Conservation (phyloP, 2,329 filamentous ascomycete species). For the Aspergillus quadricinctus region DNA sequence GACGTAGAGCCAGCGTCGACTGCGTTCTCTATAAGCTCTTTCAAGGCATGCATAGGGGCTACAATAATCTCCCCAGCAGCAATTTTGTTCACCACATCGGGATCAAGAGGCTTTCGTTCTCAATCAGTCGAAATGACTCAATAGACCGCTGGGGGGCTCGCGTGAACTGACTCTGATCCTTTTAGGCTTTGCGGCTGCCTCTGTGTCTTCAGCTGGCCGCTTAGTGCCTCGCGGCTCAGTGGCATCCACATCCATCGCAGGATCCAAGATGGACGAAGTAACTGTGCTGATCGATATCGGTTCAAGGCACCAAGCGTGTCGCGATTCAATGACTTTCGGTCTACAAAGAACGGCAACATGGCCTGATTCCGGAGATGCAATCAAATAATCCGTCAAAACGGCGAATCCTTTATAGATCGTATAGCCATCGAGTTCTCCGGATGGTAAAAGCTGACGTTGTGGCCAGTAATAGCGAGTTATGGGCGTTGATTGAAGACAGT, state of each 20-base stretch:
- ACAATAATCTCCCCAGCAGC: constrained; percentile 98
- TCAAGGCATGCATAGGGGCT: constrained; percentile 89
- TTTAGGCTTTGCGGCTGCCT: constrained; percentile 40
- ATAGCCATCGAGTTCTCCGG: background rate
- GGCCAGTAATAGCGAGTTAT: background rate
- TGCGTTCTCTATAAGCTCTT: constrained; percentile 94
- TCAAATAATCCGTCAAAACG: background rate
- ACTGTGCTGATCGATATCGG: background rate
- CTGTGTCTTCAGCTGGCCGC: constrained; percentile 46
- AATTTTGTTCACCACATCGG: constrained; percentile 96
- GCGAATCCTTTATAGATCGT: background rate
- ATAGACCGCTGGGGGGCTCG: background rate
- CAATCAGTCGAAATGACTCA: constrained; percentile 11
- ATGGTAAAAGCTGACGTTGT: background rate
- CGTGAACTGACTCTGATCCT: constrained; percentile 40
- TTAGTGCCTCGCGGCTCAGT: constrained; percentile 42
- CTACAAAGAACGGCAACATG: background rate
- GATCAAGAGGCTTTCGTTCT: constrained; percentile 68
- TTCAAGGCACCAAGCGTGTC: background rate
- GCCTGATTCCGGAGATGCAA: background rate
- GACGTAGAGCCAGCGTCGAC: constrained; percentile 95
- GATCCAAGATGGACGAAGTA: constrained; percentile 23
- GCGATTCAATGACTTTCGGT: background rate
- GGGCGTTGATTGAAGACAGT: background rate
- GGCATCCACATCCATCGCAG: constrained; percentile 43